Conservation (phyloP, 805 yeast species). For the Yamadazyma ubonensis region DNA sequence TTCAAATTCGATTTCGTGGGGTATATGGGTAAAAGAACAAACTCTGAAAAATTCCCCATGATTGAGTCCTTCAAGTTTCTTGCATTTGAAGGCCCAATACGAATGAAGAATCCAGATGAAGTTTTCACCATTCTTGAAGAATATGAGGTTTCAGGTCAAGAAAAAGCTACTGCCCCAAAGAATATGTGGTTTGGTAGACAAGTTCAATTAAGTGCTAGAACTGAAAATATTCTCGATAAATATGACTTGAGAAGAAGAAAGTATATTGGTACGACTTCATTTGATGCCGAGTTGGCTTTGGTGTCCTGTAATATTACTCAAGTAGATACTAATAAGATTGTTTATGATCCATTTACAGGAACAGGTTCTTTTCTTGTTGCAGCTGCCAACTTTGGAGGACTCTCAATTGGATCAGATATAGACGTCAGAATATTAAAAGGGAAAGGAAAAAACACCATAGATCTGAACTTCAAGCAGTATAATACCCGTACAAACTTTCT, state of each 20-base stretch:
- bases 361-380: slow-evolving; percentile 94
- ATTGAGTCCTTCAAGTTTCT: slow-evolving; percentile 74
- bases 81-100: slow-evolving; percentile 72
- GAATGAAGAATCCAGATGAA: slow-evolving; percentile 73
- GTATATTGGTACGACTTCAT: slow-evolving; percentile 93
- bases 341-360: slow-evolving; percentile 95
- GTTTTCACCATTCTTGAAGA: slow-evolving; percentile 73
- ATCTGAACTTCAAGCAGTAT: slow-evolving; percentile 74
- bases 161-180: slow-evolving; percentile 49
- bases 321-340: slow-evolving; percentile 58
- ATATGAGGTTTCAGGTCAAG: slow-evolving; percentile 51
- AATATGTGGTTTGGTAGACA: slow-evolving; percentile 74
- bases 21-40: slow-evolving; percentile 64
- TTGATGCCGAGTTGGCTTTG: slow-evolving; percentile 89
- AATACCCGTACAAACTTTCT: slow-evolving; percentile 54
- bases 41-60: slow-evolving; percentile 50
- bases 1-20: slow-evolving; percentile 85
- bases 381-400: slow-evolving; percentile 80
- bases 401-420: slow-evolving; percentile 84
- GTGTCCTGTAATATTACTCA: slow-evolving; percentile 87
- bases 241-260: slow-evolving; percentile 80
- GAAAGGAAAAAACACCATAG: slow-evolving; percentile 50
- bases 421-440: slow-evolving; percentile 81
- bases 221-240: slow-evolving; percentile 63
- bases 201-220: slow-evolving; percentile 61